These are phyloP conservation scores for Monosporascus sp. DNA, from an alignment of 2,329 filamentous ascomycete genomes.

Conservation along the genomic window DNA sequence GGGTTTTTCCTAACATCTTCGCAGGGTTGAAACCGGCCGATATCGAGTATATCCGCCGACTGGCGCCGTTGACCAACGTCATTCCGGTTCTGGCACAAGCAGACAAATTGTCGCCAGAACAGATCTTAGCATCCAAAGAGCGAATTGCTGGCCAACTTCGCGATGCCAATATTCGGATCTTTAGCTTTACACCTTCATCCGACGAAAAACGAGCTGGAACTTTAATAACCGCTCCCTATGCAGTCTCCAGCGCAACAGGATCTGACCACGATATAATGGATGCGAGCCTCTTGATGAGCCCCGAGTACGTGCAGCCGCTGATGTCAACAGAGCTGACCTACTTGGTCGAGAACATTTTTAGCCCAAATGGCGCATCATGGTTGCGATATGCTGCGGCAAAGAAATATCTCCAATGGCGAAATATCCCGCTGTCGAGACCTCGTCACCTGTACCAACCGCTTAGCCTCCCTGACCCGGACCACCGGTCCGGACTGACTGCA, in stretches of 20 bases:
- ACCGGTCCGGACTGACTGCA: slow-evolving; percentile 5
- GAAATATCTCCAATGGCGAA: slow-evolving; percentile 73
- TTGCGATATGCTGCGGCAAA: slow-evolving; percentile 77
- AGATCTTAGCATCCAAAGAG: slow-evolving; percentile 56
- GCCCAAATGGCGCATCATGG: slow-evolving; percentile 71
- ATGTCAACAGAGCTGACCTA: slow-evolving; percentile 66
- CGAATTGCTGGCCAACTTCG: slow-evolving; percentile 52
- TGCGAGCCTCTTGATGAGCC: slow-evolving; percentile 87
- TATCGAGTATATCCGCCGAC: slow-evolving; percentile 63
- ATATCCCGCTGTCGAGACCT: slow-evolving; percentile 18
- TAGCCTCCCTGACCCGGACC: slow-evolving; percentile 7
- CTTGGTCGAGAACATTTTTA: slow-evolving; percentile 72
- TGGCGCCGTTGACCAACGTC: slow-evolving; percentile 74
- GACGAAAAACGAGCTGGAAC: slow-evolving; percentile 16
- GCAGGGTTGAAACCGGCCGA: slow-evolving; percentile 58
- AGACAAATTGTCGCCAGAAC: slow-evolving; percentile 59
- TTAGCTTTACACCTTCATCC: slow-evolving; percentile 55
- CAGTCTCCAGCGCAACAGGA: slow-evolving; percentile 69
- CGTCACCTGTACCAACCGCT: slow-evolving; percentile 34
- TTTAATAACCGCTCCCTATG: slow-evolving; percentile 52
- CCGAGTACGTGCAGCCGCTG: slow-evolving; percentile 81
- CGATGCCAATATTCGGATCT: slow-evolving; percentile 55
- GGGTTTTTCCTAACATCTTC: not conserved
- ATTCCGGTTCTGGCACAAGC: slow-evolving; percentile 76
- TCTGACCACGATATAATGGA: slow-evolving; percentile 82